Percentiles rank a stretch among this genome's conserved stretches.
These are phyloP conservation scores for Selaginella tamariscina DNA, from an alignment of 75 land plant species.

Conservation along the genomic window DNA sequence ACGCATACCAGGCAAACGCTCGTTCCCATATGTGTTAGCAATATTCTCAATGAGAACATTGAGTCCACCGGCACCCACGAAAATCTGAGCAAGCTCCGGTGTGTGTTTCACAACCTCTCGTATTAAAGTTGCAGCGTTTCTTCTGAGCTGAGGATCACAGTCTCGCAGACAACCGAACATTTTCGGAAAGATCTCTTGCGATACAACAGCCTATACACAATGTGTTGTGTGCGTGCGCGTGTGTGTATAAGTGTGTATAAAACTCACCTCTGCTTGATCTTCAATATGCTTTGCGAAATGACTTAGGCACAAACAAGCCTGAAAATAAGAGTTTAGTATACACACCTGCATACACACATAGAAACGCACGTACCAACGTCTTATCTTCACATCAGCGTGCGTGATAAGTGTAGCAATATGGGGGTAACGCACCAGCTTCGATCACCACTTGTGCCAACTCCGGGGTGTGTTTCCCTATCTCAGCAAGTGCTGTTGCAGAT, in stretches of 20 bases:
- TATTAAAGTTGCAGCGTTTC: constrained; percentile 19
- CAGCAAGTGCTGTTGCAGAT: background rate
- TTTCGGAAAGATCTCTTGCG: constrained; percentile 21
- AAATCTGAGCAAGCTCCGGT: constrained; percentile 20
- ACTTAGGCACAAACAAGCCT: constrained; percentile 5
- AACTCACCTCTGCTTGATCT: background rate
- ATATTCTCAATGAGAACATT: constrained; percentile 26
- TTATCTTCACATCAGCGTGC: background rate
- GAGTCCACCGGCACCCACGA: constrained; percentile 19
- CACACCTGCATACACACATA: background rate
- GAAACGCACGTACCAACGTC: background rate
- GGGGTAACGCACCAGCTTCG: constrained; percentile 2
- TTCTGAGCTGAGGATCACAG: constrained; percentile 17
- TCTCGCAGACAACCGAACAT: constrained; percentile 23
- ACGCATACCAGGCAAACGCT: constrained; percentile 23
- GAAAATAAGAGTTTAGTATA: background rate
- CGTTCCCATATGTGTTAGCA: constrained; percentile 20
- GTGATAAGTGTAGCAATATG: background rate
- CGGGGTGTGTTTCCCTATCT: constrained; percentile 6
- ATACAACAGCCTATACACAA: constrained; percentile 17
- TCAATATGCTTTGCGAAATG: background rate
- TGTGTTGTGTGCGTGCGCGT: background rate
- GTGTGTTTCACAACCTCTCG: constrained; percentile 31
- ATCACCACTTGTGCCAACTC: constrained; percentile 1
- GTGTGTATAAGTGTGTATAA: background rate